Base-by-base conservation (phyloP, 495 filamentous ascomycete species). In the Rusavskia elegans region DNA sequence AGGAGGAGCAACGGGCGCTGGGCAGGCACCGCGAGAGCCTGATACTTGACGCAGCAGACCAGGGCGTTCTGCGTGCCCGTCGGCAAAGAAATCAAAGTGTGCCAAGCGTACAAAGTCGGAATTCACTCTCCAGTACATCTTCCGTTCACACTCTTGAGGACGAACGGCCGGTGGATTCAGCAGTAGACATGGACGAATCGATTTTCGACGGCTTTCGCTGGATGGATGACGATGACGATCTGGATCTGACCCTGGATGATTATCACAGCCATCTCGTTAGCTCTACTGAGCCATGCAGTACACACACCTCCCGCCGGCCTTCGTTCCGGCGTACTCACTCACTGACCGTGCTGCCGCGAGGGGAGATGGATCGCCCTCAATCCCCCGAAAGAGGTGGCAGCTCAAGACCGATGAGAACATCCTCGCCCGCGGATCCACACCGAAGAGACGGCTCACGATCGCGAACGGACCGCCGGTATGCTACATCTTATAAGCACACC, bases 191-290 rank as follows among this genome's bases (percentile, higher is more conserved):
- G 63, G 68, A 72, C 51, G 68, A 70, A 48, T 66, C 68, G 38
- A 71, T 87, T 48, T 77, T 78, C 53, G 82, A 87, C 50, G 82
- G 73, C 52, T 85, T 89, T 57, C 77, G 81, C 32, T 88, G 85
- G 85, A 68, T 90, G 50, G 85, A 93, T 25, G 84, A 85, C 54
- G 82, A 86, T 54, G 79, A 82, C 14, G 78, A 85, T 48, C 68
- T 90, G 20, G 82, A 90, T 59, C 66, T 89, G 20, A 53, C 51
- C 9, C 35, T 61, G 30, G 71, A 74, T 54, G 69, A 75, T 52
- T 75, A 77, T 44, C 73, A 75, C 52, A 57, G 61, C 17, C 67
- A 71, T 59, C 58, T 76, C n/a, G 56, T 58, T 19, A 56, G 67
- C 50, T 52, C 67, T 25, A 55, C 66, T 41, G 57, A 59, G 35